Evolutionary conservation across 176 grass and related monocot species (phyloP).

Genomic region (Oryza longistaminata): DNA sequence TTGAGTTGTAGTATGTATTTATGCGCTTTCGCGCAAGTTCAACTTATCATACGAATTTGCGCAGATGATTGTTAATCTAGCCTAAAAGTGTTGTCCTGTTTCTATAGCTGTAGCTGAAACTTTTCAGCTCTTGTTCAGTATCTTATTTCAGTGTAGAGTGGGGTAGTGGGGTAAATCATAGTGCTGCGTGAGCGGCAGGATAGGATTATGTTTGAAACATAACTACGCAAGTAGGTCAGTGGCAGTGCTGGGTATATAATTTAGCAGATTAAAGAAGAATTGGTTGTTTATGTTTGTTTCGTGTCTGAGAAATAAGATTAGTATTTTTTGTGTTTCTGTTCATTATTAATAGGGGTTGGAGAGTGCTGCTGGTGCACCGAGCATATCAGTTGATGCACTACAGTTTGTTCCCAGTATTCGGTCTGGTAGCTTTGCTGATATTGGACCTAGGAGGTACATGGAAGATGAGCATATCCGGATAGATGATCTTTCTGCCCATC

Average conservation of each 20-base stretch:
- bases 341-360: constrained; percentile 44
- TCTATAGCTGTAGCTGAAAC: not conserved
- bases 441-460: constrained; percentile 84
- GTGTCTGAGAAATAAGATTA: not conserved
- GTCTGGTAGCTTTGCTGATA: constrained; percentile 86
- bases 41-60: constrained; percentile 6
- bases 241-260: not conserved
- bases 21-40: constrained; percentile 2
- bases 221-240: not conserved
- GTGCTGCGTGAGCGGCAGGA: not conserved
- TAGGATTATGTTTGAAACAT: not conserved
- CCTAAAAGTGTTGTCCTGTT: not conserved
- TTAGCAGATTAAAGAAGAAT: not conserved
- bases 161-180: not conserved
- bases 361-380: constrained; percentile 20
- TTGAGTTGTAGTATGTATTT: constrained; percentile 26
- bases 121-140: not conserved
- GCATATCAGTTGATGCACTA: constrained; percentile 31
- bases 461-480: constrained; percentile 97
- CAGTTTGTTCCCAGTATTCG: constrained; percentile 70
- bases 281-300: not conserved
- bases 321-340: not conserved
- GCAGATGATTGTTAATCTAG: constrained; percentile 25
- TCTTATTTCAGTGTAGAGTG: constrained; percentile 8
- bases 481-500: constrained; percentile 81